Evolutionary conservation across 805 yeast species (phyloP).

Genomic region (Saccharomycopsis amapae): DNA sequence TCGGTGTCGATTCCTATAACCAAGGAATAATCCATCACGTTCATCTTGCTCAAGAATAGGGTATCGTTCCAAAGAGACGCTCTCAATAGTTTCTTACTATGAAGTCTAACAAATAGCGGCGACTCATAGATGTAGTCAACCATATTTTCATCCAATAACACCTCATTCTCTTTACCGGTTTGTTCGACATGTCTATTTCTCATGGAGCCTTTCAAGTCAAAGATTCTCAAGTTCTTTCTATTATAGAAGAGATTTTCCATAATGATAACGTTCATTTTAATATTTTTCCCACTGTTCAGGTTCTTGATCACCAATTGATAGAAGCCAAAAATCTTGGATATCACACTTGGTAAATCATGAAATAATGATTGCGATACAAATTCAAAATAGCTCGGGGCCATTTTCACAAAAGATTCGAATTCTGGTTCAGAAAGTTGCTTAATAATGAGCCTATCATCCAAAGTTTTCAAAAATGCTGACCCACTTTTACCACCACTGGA

Average conservation of each 20-base stretch:
- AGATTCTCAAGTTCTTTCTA: slow-evolving; percentile 72
- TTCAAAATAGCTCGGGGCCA: slow-evolving; percentile 95
- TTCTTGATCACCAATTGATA: slow-evolving; percentile 88
- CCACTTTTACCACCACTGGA: slow-evolving; percentile 96
- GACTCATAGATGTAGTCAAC: slow-evolving; percentile 95
- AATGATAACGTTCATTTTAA: slow-evolving; percentile 84
- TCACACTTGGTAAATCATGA: slow-evolving; percentile 89
- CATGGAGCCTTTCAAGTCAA: slow-evolving; percentile 97
- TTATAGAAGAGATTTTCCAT: slow-evolving; percentile 94
- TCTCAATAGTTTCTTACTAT: slow-evolving; percentile 74
- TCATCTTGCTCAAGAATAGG: slow-evolving; percentile 88
- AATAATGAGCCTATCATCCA: slow-evolving; percentile 82
- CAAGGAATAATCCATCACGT: slow-evolving; percentile 96
- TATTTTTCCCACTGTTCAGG: slow-evolving; percentile 63
- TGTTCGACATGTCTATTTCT: slow-evolving; percentile 93
- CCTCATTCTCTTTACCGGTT: slow-evolving; percentile 94
- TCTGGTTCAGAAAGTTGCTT: slow-evolving; percentile 86
- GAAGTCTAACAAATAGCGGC: slow-evolving; percentile 89
- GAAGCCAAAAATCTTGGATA: slow-evolving; percentile 92
- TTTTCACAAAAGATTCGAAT: slow-evolving; percentile 85
- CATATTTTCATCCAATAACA: slow-evolving; percentile 93
- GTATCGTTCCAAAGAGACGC: slow-evolving; percentile 96
- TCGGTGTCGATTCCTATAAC: slow-evolving; percentile 82
- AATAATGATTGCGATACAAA: slow-evolving; percentile 92
- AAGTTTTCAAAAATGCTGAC: slow-evolving; percentile 83